Percentiles rank a stretch among this genome's conserved stretches.
Evolutionary conservation across 208 protist species (phyloP).

Genomic region (Trypanosoma theileri): DNA sequence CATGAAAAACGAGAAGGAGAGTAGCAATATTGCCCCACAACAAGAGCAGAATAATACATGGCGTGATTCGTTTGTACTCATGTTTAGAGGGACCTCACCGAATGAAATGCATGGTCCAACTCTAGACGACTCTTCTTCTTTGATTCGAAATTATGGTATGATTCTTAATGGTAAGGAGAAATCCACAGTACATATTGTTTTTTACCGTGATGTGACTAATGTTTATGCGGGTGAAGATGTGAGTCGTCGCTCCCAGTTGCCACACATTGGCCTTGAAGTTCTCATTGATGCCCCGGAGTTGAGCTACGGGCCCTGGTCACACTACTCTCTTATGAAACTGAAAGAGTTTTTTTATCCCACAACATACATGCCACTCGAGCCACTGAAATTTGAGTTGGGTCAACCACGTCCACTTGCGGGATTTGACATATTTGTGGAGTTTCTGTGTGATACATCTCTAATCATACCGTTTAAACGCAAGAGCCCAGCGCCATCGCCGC

Average conservation of each 20-base stretch:
- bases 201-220: conserved; percentile 79
- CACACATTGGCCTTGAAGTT: conserved; percentile 74
- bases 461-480: conserved; percentile 84
- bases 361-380: conserved; percentile 67
- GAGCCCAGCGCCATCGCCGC: conserved; percentile 62
- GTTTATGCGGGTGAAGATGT: conserved; percentile 79
- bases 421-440: conserved; percentile 80
- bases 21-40: not conserved
- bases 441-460: conserved; percentile 63
- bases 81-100: conserved; percentile 42
- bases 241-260: conserved; percentile 46
- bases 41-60: conserved; percentile 6
- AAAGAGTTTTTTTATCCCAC: conserved; percentile 79
- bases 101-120: conserved; percentile 17
- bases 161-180: conserved; percentile 64
- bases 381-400: conserved; percentile 64
- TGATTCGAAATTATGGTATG: conserved; percentile 78
- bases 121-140: conserved; percentile 33
- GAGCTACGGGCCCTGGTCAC: conserved; percentile 79
- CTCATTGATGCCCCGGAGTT: conserved; percentile 67
- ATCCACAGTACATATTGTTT: conserved; percentile 65
- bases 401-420: conserved; percentile 65
- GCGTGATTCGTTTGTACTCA: conserved; percentile 56
- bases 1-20: conserved; percentile 34
- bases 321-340: conserved; percentile 80